phyloP scores from a whole-genome alignment of 306 rosid genomes.

The Cajanus cajan region DNA sequence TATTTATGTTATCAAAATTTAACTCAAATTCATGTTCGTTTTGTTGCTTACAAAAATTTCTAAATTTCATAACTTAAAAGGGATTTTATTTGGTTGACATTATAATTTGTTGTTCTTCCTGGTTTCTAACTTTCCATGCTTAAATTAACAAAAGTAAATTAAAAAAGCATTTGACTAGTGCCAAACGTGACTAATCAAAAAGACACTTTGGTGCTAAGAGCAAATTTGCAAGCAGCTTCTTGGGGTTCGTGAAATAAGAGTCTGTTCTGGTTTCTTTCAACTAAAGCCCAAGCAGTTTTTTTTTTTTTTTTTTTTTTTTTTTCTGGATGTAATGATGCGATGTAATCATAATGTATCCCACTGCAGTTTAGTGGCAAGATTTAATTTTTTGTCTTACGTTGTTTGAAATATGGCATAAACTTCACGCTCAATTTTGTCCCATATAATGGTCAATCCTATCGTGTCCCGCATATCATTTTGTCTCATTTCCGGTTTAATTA shows the following conservation, averaged over 20 bases:
- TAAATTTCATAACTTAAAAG: no score
- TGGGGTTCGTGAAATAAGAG: no score
- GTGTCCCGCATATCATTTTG: constrained; percentile 26
- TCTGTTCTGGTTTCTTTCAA: no score
- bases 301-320: no score
- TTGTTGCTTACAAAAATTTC: no score
- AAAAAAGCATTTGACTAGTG: not conserved
- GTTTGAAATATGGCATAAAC: not conserved
- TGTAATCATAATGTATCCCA: constrained; percentile 19
- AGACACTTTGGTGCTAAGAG: not conserved
- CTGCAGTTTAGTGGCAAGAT: constrained; percentile 4
- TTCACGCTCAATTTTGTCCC: not conserved
- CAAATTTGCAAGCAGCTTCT: not conserved
- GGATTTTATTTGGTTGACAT: no score
- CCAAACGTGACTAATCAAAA: not conserved
- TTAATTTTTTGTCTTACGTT: not conserved
- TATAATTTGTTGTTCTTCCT: no score
- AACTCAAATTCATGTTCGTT: no score
- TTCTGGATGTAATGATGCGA: not conserved
- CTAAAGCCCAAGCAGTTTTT: no score
- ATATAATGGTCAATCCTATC: constrained; percentile 17
- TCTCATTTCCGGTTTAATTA: not conserved
- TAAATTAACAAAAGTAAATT: no score
- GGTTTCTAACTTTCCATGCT: no score
- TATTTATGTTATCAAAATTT: no score